These are phyloP conservation scores for Takashimella tepidaria DNA, from an alignment of 1,284 basidiomycete species.

Conservation along the genomic window DNA sequence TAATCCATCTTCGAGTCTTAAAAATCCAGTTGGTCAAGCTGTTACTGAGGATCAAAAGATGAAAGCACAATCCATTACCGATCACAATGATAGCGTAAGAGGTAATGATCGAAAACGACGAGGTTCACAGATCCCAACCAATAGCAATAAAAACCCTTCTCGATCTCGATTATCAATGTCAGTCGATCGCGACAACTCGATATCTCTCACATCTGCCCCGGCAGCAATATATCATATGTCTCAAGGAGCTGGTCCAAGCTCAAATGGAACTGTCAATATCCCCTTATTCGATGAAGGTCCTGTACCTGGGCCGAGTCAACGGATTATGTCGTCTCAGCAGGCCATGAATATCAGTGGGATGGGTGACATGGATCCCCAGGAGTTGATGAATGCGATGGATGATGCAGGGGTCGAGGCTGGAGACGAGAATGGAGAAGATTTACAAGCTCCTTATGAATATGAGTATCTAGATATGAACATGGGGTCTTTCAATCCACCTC, in stretches of 20 bases:
- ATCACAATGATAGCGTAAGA: neutral
- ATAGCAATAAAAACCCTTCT: neutral
- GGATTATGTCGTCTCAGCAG: conserved; percentile 27
- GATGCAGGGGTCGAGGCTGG: conserved; percentile 18
- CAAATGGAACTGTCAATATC: neutral
- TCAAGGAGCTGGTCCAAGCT: neutral
- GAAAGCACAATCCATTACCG: neutral
- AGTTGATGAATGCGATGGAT: conserved; percentile 22
- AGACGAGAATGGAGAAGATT: neutral
- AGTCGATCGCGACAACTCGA: neutral
- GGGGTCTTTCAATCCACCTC: neutral
- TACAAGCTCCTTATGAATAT: neutral
- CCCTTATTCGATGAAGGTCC: conserved; percentile 24
- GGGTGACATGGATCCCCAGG: conserved; percentile 22
- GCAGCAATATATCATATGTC: conserved; percentile 1
- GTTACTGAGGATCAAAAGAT: neutral
- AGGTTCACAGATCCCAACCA: neutral
- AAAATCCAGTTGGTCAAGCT: neutral
- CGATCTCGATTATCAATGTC: neutral
- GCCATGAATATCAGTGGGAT: conserved; percentile 27
- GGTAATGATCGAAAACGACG: neutral
- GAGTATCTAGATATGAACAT: neutral
- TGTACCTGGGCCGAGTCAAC: conserved; percentile 13
- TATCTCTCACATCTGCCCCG: neutral
- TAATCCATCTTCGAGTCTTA: conserved; percentile 1